Conservation (phyloP, 1,284 basidiomycete species). For the Melanopsichium pennsylvanicum region DNA sequence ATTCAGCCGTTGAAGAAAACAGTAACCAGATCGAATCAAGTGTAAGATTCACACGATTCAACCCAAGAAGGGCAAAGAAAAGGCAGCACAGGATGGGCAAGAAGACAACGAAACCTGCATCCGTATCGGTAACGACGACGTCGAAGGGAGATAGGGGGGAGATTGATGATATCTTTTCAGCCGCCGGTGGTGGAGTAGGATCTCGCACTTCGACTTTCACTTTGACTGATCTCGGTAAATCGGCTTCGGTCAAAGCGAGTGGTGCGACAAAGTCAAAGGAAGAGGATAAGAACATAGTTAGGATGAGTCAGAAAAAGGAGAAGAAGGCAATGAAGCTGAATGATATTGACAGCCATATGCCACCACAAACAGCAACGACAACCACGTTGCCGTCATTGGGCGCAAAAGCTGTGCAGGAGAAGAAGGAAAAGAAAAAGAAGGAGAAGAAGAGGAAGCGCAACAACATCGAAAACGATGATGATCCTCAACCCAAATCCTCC, state of each 20-base stretch:
- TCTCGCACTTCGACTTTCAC: too few species aligned
- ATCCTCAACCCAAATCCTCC: too few species aligned
- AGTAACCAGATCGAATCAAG: too few species aligned
- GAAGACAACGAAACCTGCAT: not conserved
- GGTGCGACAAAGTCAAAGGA: too few species aligned
- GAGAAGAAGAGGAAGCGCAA: conserved; percentile 1
- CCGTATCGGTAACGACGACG: too few species aligned
- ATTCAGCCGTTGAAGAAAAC: too few species aligned
- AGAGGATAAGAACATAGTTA: not conserved
- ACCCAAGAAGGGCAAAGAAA: too few species aligned
- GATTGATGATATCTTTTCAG: conserved; percentile 27
- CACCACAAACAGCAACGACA: not conserved
- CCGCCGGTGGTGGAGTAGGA: not conserved
- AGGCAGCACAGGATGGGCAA: too few species aligned
- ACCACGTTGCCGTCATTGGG: not conserved
- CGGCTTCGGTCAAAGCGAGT: too few species aligned
- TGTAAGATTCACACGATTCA: too few species aligned
- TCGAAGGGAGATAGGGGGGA: conserved; percentile 1
- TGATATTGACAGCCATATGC: not conserved
- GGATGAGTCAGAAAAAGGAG: not conserved
- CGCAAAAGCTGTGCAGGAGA: too few species aligned
- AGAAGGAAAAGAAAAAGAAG: not conserved
- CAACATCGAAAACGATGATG: not conserved
- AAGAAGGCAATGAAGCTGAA: not conserved
- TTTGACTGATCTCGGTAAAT: too few species aligned